phyloP scores from a whole-genome alignment of 2,329 filamentous ascomycete species.

The Diatrype stigma region DNA sequence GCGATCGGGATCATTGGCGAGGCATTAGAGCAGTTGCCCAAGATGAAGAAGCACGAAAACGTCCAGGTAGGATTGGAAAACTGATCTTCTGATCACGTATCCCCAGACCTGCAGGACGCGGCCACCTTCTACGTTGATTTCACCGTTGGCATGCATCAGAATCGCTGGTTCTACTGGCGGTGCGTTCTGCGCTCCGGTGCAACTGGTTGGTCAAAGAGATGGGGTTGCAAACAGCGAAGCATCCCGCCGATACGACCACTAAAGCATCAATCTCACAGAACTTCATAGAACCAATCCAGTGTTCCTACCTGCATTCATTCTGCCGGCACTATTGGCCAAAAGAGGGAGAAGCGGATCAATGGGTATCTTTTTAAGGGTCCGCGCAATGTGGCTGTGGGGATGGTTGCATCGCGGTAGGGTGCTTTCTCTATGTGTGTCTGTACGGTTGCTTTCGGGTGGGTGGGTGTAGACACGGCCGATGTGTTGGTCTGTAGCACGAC shows the following conservation, averaged over 20 bases:
- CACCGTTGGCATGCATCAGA: not conserved
- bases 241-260: not conserved
- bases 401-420: not conserved
- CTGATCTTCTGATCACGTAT: slow-evolving; percentile 7
- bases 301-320: not conserved
- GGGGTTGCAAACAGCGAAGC: not conserved
- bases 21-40: slow-evolving; percentile 77
- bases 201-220: not conserved
- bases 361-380: not conserved
- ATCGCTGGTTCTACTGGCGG: not conserved
- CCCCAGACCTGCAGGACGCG: not conserved
- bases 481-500: not conserved
- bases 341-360: not conserved
- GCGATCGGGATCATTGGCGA: slow-evolving; percentile 77
- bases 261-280: not conserved
- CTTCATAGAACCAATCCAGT: not conserved
- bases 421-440: not conserved
- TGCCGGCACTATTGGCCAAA: not conserved
- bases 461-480: not conserved
- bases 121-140: not conserved
- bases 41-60: slow-evolving; percentile 41
- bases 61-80: slow-evolving; percentile 25
- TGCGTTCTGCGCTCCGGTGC: not conserved
- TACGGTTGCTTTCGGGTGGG: not conserved
- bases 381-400: not conserved